Conservation (phyloP, 2,329 filamentous ascomycete genomes). For the Verticillium klebahnii region DNA sequence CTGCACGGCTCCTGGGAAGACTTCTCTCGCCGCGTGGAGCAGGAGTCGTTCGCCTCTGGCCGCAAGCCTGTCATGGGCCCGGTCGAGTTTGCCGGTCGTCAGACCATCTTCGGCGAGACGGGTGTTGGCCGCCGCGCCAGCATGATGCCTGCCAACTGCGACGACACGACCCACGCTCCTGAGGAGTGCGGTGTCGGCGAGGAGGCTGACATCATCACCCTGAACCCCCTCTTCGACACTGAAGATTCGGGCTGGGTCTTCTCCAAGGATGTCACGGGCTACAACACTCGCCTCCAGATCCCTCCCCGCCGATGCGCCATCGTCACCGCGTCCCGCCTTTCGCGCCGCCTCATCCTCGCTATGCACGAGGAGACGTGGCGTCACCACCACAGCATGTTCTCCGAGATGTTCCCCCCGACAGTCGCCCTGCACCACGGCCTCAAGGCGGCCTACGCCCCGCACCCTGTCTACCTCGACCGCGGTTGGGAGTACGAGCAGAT, state of each 20-base stretch:
- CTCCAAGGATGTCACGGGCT: constrained; percentile 65
- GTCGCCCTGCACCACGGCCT: constrained; percentile 71
- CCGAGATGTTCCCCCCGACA: constrained; percentile 72
- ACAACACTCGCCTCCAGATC: constrained; percentile 45
- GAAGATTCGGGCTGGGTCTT: constrained; percentile 70
- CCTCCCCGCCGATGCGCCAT: constrained; percentile 68
- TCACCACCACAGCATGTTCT: constrained; percentile 68
- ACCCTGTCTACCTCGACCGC: constrained; percentile 75
- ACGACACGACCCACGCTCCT: constrained; percentile 19
- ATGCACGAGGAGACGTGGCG: constrained; percentile 73
- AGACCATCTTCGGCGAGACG: constrained; percentile 45
- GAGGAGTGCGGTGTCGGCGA: constrained; percentile 63
- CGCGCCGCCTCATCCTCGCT: constrained; percentile 58
- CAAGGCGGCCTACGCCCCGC: constrained; percentile 76
- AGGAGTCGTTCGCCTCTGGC: constrained; percentile 50
- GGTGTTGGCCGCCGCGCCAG: constrained; percentile 34
- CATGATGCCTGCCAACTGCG: constrained; percentile 52
- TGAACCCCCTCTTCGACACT: constrained; percentile 73
- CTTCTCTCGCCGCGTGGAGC: constrained; percentile 60
- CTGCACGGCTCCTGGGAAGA: constrained; percentile 69
- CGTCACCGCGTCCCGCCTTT: constrained; percentile 66
- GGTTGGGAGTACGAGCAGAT: constrained; percentile 67
- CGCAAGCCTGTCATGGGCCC: constrained; percentile 67
- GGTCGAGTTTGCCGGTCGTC: constrained; percentile 43
- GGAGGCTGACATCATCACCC: constrained; percentile 70